A percentile compares a stretch with the other conserved stretches of the same genome.
These are phyloP conservation scores for Rhodotorula graminis DNA, from an alignment of 768 basidiomycete genomes.

Conservation along the genomic window DNA sequence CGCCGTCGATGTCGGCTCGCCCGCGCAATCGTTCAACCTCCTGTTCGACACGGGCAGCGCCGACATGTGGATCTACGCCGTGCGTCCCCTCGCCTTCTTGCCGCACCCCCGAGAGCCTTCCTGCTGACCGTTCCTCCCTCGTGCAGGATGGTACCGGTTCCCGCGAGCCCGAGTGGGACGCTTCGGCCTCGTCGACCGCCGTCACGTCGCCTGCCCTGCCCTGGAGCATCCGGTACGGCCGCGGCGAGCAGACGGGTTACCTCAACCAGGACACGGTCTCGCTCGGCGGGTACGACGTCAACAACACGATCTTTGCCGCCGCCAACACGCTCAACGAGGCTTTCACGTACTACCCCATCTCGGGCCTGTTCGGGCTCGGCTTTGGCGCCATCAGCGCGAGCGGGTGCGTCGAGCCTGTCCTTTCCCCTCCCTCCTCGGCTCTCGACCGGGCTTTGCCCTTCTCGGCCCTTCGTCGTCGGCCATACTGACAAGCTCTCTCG, in stretches of 20 bases:
- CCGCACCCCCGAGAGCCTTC: background rate
- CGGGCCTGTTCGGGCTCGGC: slow-evolving; percentile 33
- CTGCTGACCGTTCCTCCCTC: too few species aligned
- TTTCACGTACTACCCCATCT: slow-evolving; percentile 10
- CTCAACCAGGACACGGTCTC: slow-evolving; percentile 19
- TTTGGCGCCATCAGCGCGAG: slow-evolving; percentile 36
- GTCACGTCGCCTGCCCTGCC: background rate
- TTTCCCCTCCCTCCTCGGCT: background rate
- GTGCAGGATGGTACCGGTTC: background rate
- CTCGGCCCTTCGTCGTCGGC: background rate
- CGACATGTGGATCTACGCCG: slow-evolving; percentile 8
- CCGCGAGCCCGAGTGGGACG: background rate
- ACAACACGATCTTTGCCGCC: slow-evolving; percentile 20
- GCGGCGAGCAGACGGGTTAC: slow-evolving; percentile 2
- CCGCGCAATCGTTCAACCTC: slow-evolving; percentile 4
- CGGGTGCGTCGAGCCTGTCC: slow-evolving; percentile 9
- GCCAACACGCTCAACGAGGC: slow-evolving; percentile 15
- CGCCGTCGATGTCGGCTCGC: slow-evolving; percentile 3
- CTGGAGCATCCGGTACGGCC: slow-evolving; percentile 9
- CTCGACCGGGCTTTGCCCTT: background rate
- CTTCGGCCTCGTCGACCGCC: background rate
- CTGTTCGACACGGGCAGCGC: slow-evolving; percentile 8
- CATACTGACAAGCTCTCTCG: background rate
- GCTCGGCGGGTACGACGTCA: slow-evolving; percentile 17
- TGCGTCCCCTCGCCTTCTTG: background rate